Conservation (phyloP, 2,329 filamentous ascomycete species). For the Epichloe scottii region DNA sequence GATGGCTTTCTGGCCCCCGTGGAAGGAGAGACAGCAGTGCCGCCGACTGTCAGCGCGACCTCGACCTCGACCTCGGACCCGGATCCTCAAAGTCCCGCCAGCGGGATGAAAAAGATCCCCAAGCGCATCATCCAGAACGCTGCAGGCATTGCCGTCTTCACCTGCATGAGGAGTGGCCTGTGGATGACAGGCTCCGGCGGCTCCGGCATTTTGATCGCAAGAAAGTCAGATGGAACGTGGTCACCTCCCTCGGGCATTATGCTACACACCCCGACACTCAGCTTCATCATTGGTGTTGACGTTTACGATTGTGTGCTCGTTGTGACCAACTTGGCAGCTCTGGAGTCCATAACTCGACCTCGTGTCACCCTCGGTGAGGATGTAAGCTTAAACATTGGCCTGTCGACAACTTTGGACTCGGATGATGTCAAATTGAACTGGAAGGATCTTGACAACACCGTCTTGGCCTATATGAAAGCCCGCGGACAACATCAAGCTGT, state of each 20-base stretch:
- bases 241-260: slow-evolving; percentile 84
- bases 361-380: slow-evolving; percentile 73
- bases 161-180: slow-evolving; percentile 84
- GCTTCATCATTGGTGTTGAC: slow-evolving; percentile 83
- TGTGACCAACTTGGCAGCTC: slow-evolving; percentile 73
- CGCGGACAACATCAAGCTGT: slow-evolving; percentile 42
- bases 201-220: slow-evolving; percentile 73
- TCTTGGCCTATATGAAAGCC: slow-evolving; percentile 47
- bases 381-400: slow-evolving; percentile 63
- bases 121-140: slow-evolving; percentile 75
- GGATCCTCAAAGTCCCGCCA: slow-evolving; percentile 36
- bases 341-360: slow-evolving; percentile 73
- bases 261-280: slow-evolving; percentile 77
- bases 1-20: slow-evolving; percentile 43
- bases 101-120: slow-evolving; percentile 68
- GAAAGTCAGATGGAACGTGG: slow-evolving; percentile 79
- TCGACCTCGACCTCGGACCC: slow-evolving; percentile 14
- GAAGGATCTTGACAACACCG: slow-evolving; percentile 40
- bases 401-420: slow-evolving; percentile 46
- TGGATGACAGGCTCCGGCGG: slow-evolving; percentile 89
- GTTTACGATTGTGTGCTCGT: slow-evolving; percentile 94
- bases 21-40: slow-evolving; percentile 11
- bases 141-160: slow-evolving; percentile 85
- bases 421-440: slow-evolving; percentile 38
- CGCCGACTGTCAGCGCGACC: slow-evolving; percentile 5